These are phyloP conservation scores for Iodosphaeria phyllophila DNA, from an alignment of 2,329 filamentous ascomycete species.

Conservation along the genomic window DNA sequence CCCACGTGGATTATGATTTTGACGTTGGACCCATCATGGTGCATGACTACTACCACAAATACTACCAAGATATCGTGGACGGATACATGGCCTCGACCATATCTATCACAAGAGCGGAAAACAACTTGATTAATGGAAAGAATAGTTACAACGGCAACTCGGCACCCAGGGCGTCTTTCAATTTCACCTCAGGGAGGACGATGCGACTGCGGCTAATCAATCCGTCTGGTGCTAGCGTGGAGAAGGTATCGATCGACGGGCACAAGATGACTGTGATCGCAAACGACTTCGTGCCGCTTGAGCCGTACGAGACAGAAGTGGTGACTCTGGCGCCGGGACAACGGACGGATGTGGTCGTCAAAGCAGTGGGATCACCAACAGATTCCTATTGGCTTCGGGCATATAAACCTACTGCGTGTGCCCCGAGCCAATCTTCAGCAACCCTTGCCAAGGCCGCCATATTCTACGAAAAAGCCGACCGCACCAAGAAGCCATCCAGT, in stretches of 20 bases:
- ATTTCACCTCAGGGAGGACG: constrained; percentile 16
- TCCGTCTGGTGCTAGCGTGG: constrained; percentile 15
- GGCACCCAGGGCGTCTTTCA: constrained; percentile 9
- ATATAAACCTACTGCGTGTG: constrained; percentile 7
- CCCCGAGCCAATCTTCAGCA: constrained; percentile 4
- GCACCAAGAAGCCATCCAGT: constrained; percentile 2
- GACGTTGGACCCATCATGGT: constrained; percentile 6
- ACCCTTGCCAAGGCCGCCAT: constrained; percentile 6
- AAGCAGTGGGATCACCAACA: constrained; percentile 3
- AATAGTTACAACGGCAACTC: constrained; percentile 15
- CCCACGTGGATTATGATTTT: constrained; percentile 6
- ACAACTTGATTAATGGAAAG: constrained; percentile 15
- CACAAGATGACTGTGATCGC: constrained; percentile 26
- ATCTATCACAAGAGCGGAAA: constrained; percentile 9
- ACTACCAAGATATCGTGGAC: constrained; percentile 9
- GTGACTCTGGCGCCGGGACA: constrained; percentile 6
- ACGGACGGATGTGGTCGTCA: constrained; percentile 6
- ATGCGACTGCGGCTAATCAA: constrained; percentile 22
- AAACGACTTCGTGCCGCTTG: constrained; percentile 25
- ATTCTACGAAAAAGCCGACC: constrained; percentile 6
- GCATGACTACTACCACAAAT: constrained; percentile 2
- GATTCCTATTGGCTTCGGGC: constrained; percentile 6
- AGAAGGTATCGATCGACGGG: constrained; percentile 21
- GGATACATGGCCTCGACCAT: constrained; percentile 6
- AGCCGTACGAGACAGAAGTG: constrained; percentile 23